phyloP scores from a whole-genome alignment of 306 rosid species.

The Quercus ilex region DNA sequence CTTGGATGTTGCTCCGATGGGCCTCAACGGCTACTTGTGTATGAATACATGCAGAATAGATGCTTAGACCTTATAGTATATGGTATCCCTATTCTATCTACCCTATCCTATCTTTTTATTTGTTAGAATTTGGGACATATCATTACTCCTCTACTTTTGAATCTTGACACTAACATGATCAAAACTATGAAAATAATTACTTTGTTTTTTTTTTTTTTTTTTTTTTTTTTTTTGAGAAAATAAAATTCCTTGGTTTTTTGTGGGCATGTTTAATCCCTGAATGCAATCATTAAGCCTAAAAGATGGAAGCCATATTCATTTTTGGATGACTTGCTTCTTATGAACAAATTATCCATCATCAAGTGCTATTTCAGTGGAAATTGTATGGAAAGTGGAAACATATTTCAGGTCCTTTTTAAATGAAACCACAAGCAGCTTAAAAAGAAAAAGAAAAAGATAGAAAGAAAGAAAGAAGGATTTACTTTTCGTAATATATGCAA shows the following conservation, averaged over 20 bases:
- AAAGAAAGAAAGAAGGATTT: not conserved
- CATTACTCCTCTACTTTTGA: not conserved
- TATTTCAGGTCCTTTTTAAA: not conserved
- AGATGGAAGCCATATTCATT: not conserved
- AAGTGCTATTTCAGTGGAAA: not conserved
- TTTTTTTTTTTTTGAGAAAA: not conserved
- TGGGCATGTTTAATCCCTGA: not conserved
- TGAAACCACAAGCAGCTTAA: not conserved
- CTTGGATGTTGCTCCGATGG: constrained; percentile 87
- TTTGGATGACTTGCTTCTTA: not conserved
- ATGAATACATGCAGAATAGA: constrained; percentile 77
- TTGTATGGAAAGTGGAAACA: not conserved
- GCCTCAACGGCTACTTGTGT: constrained; percentile 76
- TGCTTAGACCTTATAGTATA: constrained; percentile 69
- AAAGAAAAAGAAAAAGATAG: too few species aligned
- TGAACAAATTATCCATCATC: not conserved
- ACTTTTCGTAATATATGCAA: not conserved
- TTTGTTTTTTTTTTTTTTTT: not conserved
- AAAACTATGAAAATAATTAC: not conserved
- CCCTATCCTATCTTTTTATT: not conserved
- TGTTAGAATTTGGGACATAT: not conserved
- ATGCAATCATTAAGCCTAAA: not conserved
- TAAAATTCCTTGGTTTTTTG: too few species aligned
- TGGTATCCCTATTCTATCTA: constrained; percentile 37
- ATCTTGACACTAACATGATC: not conserved